These are phyloP conservation scores for Podosphaera fusca DNA, from an alignment of 2,329 filamentous ascomycete species.

Conservation along the genomic window DNA sequence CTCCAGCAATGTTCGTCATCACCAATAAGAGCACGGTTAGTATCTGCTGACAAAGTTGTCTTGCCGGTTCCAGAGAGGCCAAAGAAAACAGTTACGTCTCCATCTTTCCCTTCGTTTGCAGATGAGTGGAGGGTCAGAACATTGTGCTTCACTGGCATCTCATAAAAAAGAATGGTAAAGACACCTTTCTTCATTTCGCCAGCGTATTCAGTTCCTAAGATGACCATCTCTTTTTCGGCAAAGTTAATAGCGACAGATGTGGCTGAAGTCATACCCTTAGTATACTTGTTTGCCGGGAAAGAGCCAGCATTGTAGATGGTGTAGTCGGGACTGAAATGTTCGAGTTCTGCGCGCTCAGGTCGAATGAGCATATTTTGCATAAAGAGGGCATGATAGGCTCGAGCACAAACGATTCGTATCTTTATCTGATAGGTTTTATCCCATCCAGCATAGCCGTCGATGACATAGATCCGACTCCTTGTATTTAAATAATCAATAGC, in stretches of 20 bases:
- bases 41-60: constrained; percentile 92
- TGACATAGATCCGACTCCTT: constrained; percentile 91
- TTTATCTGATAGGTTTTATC: constrained; percentile 95
- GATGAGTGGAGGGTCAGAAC: constrained; percentile 96
- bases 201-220: constrained; percentile 94
- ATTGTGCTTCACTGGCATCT: constrained; percentile 99
- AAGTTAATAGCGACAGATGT: constrained; percentile 99
- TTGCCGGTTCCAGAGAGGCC: constrained; percentile 96
- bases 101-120: constrained; percentile 83
- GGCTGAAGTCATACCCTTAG: constrained; percentile 92
- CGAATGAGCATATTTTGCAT: constrained; percentile 99
- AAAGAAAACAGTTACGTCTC: constrained; percentile 98
- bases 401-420: constrained; percentile 92
- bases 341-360: constrained; percentile 69
- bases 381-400: constrained; percentile 98
- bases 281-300: constrained; percentile 96
- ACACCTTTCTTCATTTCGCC: constrained; percentile 97
- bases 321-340: constrained; percentile 97
- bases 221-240: constrained; percentile 98
- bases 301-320: constrained; percentile 98
- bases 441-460: constrained; percentile 95
- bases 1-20: constrained; percentile 99
- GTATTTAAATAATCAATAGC: constrained; percentile 99
- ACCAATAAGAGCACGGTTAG: constrained; percentile 86
- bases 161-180: constrained; percentile 98